phyloP scores from a whole-genome alignment of 2,329 filamentous ascomycete species.

The Trichoderma sp. region DNA sequence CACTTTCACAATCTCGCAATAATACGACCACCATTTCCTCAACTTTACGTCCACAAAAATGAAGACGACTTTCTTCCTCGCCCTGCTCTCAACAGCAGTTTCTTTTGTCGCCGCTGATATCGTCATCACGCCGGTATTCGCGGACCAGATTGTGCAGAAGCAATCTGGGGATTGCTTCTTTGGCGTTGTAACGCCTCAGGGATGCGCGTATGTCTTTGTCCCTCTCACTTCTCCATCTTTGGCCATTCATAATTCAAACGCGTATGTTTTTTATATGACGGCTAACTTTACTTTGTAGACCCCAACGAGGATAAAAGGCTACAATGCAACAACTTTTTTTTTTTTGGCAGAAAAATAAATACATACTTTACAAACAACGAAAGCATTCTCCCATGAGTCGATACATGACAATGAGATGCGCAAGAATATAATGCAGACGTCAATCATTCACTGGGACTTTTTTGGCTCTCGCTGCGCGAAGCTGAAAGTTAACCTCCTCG shows the following conservation, averaged over 20 bases:
- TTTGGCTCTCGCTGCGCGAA: constrained; percentile 7
- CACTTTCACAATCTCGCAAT: neutral
- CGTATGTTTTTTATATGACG: too few relatives aligned
- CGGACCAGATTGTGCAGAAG: constrained; percentile 56
- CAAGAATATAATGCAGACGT: neutral
- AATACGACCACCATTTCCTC: neutral
- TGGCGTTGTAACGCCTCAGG: constrained; percentile 59
- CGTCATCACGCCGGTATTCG: constrained; percentile 58
- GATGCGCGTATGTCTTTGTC: constrained; percentile 56
- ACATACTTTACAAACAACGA: neutral
- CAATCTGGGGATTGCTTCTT: constrained; percentile 57
- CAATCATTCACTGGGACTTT: neutral
- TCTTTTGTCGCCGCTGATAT: constrained; percentile 57
- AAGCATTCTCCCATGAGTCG: neutral
- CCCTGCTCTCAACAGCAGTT: constrained; percentile 49
- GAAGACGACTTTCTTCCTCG: constrained; percentile 38
- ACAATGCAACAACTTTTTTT: neutral
- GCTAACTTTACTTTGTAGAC: neutral
- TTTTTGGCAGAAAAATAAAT: neutral
- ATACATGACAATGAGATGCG: neutral
- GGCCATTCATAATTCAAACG: too few relatives aligned
- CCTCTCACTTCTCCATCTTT: too few relatives aligned
- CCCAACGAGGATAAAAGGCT: neutral
- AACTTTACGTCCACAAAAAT: constrained; percentile 31
- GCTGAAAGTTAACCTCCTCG: neutral